Conservation (phyloP, 1,139 yeast species). For the Pneumocystis wakefieldiae region DNA sequence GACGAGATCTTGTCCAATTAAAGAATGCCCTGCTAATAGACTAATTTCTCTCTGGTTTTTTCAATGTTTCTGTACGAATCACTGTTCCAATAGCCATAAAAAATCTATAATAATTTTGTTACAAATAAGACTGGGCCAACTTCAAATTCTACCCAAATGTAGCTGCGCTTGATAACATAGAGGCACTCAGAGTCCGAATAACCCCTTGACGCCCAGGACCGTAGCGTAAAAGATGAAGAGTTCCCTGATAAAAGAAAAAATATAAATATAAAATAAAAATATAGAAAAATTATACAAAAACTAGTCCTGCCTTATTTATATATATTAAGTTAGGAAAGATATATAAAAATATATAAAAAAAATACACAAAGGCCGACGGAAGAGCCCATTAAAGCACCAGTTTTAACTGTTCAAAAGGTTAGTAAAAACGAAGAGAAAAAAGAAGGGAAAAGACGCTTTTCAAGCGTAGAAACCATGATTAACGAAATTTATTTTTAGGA, state of each 20-base stretch:
- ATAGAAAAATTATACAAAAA: too few relatives aligned
- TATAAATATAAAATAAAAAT: too few relatives aligned
- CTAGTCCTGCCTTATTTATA: too few relatives aligned
- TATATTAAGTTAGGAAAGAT: too few relatives aligned
- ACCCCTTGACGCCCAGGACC: constrained; percentile 99
- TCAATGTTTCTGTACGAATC: constrained; percentile 10
- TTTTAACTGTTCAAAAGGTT: constrained; percentile 43
- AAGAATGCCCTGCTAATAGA: neutral
- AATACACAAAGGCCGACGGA: constrained; percentile 96
- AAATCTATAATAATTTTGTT: neutral
- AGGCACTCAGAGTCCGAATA: constrained; percentile 90
- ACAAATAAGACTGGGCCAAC: neutral
- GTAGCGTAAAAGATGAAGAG: constrained; percentile 61
- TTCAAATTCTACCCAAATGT: constrained; percentile 48
- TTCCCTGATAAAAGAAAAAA: neutral
- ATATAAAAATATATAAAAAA: constrained; percentile 45
- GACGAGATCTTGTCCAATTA: neutral
- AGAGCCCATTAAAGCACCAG: constrained; percentile 96
- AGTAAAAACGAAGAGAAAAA: neutral
- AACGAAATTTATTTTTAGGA: too few relatives aligned
- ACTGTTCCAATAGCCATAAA: constrained; percentile 14
- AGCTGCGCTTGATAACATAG: constrained; percentile 91
- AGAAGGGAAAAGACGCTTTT: neutral
- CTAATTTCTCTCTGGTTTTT: neutral
- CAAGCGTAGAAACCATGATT: neutral